phyloP scores from a whole-genome alignment of 345 rosid species.

The Gossypium bickii region DNA sequence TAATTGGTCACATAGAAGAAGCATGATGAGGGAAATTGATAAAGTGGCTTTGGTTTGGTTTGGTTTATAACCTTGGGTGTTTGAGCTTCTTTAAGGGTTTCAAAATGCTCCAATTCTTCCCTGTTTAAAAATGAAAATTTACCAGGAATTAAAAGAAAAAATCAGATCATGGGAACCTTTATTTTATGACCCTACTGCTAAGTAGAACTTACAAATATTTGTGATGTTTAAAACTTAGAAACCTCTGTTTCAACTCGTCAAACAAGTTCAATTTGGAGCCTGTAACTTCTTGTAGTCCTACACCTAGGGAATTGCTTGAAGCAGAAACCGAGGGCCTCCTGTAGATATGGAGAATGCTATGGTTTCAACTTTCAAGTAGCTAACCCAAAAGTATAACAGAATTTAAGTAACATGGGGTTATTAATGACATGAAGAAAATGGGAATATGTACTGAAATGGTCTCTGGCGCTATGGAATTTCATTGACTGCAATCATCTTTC shows the following conservation, averaged over 20 bases:
- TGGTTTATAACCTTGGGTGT: conserved; percentile 65
- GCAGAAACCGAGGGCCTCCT: conserved; percentile 10
- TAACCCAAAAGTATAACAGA: neutral
- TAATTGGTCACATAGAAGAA: neutral
- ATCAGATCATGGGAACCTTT: neutral
- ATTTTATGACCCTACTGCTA: neutral
- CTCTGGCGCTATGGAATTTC: neutral
- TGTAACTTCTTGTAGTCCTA: conserved; percentile 8
- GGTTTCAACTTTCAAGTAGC: neutral
- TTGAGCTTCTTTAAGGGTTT: conserved; percentile 66
- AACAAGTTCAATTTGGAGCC: conserved; percentile 22
- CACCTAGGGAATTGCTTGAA: conserved; percentile 18
- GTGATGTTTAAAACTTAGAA: conserved; percentile 49
- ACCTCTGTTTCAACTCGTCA: conserved; percentile 52
- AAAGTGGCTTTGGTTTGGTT: neutral
- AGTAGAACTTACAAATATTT: conserved; percentile 44
- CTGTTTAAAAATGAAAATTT: conserved; percentile 31
- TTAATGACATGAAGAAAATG: neutral
- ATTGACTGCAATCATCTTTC: neutral
- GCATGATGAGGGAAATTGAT: neutral
- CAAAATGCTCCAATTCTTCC: conserved; percentile 59
- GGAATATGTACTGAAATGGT: conserved; percentile 5
- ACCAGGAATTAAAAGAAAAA: neutral
- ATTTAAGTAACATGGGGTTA: neutral
- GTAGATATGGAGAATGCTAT: neutral